Base-by-base conservation (phyloP, 495 filamentous ascomycete genomes). In the Chaetomidium leptoderma region DNA sequence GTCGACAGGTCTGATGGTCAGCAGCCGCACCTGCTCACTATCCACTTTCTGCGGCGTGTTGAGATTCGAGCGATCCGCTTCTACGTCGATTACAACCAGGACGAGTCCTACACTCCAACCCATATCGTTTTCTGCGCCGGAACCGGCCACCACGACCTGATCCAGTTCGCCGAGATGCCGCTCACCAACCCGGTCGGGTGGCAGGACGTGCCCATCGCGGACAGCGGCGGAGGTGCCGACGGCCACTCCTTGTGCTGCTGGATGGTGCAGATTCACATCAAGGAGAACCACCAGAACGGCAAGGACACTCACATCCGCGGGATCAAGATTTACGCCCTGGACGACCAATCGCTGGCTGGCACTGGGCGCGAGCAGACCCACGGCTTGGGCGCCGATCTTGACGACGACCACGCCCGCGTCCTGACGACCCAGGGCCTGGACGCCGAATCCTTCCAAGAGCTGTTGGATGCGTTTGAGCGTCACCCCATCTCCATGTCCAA, bases 221-320 rank as follows among this genome's bases (percentile, higher is more conserved):
- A 85, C 26, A 89, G 90, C 3, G 77, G 75, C n/a, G 76, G 78
- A n/a, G 79, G 80, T 1, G 65, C 68, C 1, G 80, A 83, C 26
- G 85, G 83, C 0, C 84, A 84, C 69, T 87, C 90, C 7, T 81
- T 97, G 29, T 83, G 89, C 59, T 89, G 86, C 35, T 95, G 88
- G 74, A 81, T 97, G 43, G 78, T 97, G 13, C 91, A 96, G 70
- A 84, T 97, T 50, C 82, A 83, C 49, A 81, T 98, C 60, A 80
- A 90, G 55, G 95, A 96, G 74, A 98, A 98, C 64, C 93, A 98
- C 73, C 93, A 98, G 77, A 98, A 98, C 71, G 93, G 93, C 54
- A 98, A 98, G 69, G 93, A 98, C 70, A 98, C 93, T 4, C 93
- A 98, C 79, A 84, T 98, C 39, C 85, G 93, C 36, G 92, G 90